Evolutionary conservation across 169 alveolate species (phyloP), one percentile per base, ranked within the genome.

Genomic region (Cryptosporidium tyzzeri): DNA sequence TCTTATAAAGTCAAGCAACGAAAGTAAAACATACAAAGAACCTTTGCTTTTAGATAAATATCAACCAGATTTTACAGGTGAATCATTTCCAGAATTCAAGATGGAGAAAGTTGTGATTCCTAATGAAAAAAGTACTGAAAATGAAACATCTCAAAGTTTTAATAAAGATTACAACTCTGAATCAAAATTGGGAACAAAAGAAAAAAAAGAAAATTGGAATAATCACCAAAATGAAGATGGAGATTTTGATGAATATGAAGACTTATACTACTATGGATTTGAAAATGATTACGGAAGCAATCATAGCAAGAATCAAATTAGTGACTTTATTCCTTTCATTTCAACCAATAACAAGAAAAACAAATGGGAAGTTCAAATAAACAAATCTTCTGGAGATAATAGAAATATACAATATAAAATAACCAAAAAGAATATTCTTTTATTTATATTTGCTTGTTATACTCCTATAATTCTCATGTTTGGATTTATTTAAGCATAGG

Each of bases 21-120:
- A 69, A 6, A 29, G 8, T 26, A 8, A 73, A n/a, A 9, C 31
- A n/a, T 23, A 73, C 23, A 59, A 51, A 35, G 68, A 41, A 14
- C 89, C 89, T 59, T 58, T 65, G n/a, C 68, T 80, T 37, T 33
- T 80, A n/a, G 89, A 80, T 55, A 80, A 80, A 65, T 80, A 80
- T 37, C 89, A 44, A 12, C 89, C 89, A 23, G 89, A 80, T 48
- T 33, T 80, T 29, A 37, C 75, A 1, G 89, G 89, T 6, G 37
- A 80, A 14, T 55, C 44, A 23, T 80, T 59, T 18, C 89, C 89
- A 18, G 89, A 80, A 65, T 80, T 80, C 51, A 65, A 80, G 62
- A 80, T 80, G 89, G 59, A 73, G 1, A 67, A 73, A 59, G 14
- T 73, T 8, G 23, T 58, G 8, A 53, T 58, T 26, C 35, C 67